Evolutionary conservation across 1,284 basidiomycete genomes (phyloP).

Genomic region (Sanghuangporus sanghuang): DNA sequence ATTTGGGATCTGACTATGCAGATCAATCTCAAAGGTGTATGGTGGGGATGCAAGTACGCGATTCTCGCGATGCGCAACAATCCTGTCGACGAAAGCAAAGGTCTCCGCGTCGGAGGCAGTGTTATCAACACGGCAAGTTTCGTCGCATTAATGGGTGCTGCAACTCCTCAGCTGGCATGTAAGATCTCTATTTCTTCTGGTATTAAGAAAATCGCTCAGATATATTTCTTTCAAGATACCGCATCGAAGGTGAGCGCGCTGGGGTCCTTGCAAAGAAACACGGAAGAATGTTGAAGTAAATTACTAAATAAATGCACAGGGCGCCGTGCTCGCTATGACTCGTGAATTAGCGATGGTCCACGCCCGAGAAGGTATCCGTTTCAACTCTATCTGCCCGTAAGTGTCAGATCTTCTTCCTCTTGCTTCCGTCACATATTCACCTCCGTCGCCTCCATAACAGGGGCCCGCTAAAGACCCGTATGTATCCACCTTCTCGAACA

Average conservation of each 20-base stretch:
- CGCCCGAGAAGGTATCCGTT: conserved; percentile 89
- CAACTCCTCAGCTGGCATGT: conserved; percentile 96
- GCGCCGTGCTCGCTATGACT: conserved; percentile 96
- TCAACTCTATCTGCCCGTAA: conserved; percentile 95
- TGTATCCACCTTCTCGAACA: conserved; percentile 26
- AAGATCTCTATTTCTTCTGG: conserved; percentile 28
- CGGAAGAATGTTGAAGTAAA: neutral
- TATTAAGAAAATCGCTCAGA: conserved; percentile 25
- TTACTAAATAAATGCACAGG: conserved; percentile 38
- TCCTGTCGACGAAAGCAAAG: conserved; percentile 74
- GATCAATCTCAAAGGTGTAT: conserved; percentile 96
- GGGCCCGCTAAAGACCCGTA: conserved; percentile 88
- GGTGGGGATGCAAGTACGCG: conserved; percentile 98
- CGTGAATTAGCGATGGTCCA: conserved; percentile 97
- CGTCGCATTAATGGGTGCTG: conserved; percentile 89
- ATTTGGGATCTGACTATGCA: conserved; percentile 95
- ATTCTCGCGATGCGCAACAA: conserved; percentile 95
- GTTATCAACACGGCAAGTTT: conserved; percentile 98
- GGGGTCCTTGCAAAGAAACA: neutral
- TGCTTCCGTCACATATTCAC: neutral
- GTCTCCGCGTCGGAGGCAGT: conserved; percentile 80
- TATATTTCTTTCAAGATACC: conserved; percentile 81
- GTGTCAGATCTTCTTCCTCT: conserved; percentile 28
- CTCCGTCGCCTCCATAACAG: conserved; percentile 35
- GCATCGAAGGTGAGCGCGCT: neutral